These are phyloP conservation scores for Aaosphaeria arxii DNA, from an alignment of 2,329 filamentous ascomycete species.

Conservation along the genomic window DNA sequence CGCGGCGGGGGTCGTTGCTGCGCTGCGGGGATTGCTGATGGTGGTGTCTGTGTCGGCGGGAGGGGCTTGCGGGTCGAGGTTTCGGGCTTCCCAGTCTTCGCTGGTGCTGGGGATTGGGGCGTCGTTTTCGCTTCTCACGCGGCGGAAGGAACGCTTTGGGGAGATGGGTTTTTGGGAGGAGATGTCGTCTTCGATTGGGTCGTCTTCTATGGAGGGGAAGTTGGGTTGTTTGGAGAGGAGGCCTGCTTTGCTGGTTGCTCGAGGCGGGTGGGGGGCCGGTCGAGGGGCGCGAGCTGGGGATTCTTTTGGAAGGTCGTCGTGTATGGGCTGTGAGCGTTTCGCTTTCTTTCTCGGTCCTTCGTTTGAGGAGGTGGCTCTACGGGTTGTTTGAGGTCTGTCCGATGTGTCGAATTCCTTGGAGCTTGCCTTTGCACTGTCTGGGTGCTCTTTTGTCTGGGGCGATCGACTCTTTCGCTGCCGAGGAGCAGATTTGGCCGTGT, in stretches of 20 bases:
- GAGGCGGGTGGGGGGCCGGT: not conserved
- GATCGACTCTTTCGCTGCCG: too few species aligned
- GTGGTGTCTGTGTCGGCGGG: constrained; percentile 5
- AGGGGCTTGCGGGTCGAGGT: not conserved
- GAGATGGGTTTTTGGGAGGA: constrained; percentile 1
- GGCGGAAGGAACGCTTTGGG: constrained; percentile 17
- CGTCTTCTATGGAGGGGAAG: constrained; percentile 11
- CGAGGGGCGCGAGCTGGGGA: too few species aligned
- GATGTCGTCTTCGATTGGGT: constrained; percentile 21
- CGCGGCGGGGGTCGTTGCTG: not conserved
- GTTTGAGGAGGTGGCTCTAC: too few species aligned
- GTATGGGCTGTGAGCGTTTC: too few species aligned
- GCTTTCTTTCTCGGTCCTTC: too few species aligned
- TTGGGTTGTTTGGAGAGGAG: constrained; percentile 17
- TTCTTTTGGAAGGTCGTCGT: too few species aligned
- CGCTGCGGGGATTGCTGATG: not conserved
- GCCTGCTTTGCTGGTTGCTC: constrained; percentile 13
- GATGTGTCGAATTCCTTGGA: too few species aligned
- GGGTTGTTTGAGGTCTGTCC: too few species aligned
- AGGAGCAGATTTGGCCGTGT: too few species aligned
- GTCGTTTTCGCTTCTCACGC: constrained; percentile 31
- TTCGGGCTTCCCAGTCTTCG: constrained; percentile 22
- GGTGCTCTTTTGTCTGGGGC: too few species aligned
- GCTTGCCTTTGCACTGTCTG: too few species aligned
- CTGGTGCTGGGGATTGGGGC: constrained; percentile 27